Conservation (phyloP, 331 rosid species). For the Quercus phellos region DNA sequence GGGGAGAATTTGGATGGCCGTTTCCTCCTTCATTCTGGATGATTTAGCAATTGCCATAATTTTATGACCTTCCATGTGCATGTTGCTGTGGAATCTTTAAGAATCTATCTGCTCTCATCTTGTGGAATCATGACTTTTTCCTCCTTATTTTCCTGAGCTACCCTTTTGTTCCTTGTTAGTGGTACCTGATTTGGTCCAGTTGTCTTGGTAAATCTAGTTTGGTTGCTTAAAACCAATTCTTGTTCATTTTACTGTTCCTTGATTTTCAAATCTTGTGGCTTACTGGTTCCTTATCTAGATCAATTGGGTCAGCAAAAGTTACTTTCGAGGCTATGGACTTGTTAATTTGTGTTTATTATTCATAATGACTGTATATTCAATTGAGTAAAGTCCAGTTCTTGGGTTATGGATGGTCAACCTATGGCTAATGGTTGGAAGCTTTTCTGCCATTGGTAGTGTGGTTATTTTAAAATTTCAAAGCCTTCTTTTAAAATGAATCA, state of each 20-base stretch:
- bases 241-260: not conserved
- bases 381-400: not conserved
- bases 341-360: not conserved
- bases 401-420: not conserved
- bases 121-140: not conserved
- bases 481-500: not conserved
- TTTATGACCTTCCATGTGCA: not conserved
- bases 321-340: not conserved
- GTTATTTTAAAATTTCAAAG: not conserved
- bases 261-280: not conserved
- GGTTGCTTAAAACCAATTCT: not conserved
- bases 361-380: not conserved
- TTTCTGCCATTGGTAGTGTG: not conserved
- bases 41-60: not conserved
- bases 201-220: not conserved
- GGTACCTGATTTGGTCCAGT: not conserved
- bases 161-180: not conserved
- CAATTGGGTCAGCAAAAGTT: not conserved
- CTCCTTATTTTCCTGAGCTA: not conserved
- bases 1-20: conserved; percentile 3
- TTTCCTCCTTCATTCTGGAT: conserved; percentile 3
- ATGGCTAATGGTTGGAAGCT: not conserved
- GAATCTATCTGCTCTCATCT: not conserved
- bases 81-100: not conserved
- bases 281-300: not conserved